Percentiles rank a stretch among this genome's conserved stretches.
Conservation (phyloP, 2,329 filamentous ascomycete species). For the Cadophora sp. region DNA sequence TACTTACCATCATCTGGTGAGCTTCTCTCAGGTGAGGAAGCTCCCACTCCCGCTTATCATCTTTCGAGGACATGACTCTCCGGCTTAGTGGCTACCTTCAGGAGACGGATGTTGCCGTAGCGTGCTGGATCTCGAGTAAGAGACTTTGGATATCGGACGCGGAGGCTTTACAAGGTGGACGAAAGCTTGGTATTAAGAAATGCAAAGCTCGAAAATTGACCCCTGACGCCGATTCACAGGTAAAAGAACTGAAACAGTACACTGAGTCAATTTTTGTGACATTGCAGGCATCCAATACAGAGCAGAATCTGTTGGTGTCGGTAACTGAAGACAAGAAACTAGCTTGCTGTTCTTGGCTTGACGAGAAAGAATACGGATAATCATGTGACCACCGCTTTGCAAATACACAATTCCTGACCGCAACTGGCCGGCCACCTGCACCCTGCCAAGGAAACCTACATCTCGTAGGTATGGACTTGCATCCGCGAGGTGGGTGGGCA, state of each 20-base stretch:
- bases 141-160: not conserved
- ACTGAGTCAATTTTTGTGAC: not conserved
- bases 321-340: not conserved
- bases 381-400: not conserved
- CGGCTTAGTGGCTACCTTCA: slow-evolving; percentile 3
- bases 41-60: slow-evolving; percentile 39
- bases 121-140: not conserved
- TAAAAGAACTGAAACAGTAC: not conserved
- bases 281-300: not conserved
- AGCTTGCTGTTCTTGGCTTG: not conserved
- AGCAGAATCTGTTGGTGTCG: not conserved
- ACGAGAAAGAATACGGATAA: not conserved
- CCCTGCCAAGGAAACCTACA: not conserved
- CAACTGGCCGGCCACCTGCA: not conserved
- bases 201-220: not conserved
- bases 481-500: not conserved
- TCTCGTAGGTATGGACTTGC: slow-evolving; percentile 1
- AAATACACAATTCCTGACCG: not conserved
- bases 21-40: slow-evolving; percentile 39
- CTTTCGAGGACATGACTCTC: slow-evolving; percentile 20
- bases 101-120: not conserved
- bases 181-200: not conserved
- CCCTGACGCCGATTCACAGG: not conserved
- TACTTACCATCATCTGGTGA: slow-evolving; percentile 38
- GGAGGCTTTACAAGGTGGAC: not conserved